Conservation (phyloP, 495 filamentous ascomycete species). For the Arthonia radiata region DNA sequence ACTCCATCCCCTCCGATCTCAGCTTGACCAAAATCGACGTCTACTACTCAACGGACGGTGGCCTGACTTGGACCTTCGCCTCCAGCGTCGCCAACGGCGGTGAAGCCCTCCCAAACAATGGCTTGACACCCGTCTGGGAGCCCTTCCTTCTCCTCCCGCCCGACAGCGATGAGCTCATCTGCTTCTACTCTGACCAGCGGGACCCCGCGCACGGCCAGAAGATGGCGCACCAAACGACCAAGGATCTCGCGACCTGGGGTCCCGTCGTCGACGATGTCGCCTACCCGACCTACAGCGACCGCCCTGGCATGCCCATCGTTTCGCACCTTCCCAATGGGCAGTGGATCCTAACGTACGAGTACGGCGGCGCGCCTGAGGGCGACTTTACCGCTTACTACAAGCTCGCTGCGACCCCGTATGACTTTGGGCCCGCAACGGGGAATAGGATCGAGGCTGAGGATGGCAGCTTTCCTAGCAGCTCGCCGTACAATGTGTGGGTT, state of each 20-base stretch:
- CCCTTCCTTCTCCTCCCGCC: slow-evolving; percentile 35
- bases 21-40: slow-evolving; percentile 39
- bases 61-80: slow-evolving; percentile 38
- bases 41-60: slow-evolving; percentile 34
- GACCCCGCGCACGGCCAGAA: slow-evolving; percentile 40
- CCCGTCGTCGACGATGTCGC: slow-evolving; percentile 33
- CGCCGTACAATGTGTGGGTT: slow-evolving; percentile 15
- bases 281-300: slow-evolving; percentile 30
- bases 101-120: slow-evolving; percentile 32
- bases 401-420: slow-evolving; percentile 23
- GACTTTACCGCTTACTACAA: slow-evolving; percentile 34
- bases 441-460: slow-evolving; percentile 20
- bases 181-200: slow-evolving; percentile 47
- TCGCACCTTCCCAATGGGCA: slow-evolving; percentile 31
- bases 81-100: slow-evolving; percentile 40
- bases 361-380: slow-evolving; percentile 24
- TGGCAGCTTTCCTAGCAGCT: slow-evolving; percentile 23
- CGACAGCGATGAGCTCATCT: slow-evolving; percentile 29
- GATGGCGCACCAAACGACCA: slow-evolving; percentile 32
- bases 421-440: slow-evolving; percentile 21
- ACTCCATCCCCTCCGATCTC: slow-evolving; percentile 35
- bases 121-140: slow-evolving; percentile 44
- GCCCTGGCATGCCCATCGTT: slow-evolving; percentile 43
- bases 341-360: slow-evolving; percentile 40
- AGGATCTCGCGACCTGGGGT: slow-evolving; percentile 31